Conservation (phyloP, 257 asterid genomes). For the Linderniella brevidens region DNA sequence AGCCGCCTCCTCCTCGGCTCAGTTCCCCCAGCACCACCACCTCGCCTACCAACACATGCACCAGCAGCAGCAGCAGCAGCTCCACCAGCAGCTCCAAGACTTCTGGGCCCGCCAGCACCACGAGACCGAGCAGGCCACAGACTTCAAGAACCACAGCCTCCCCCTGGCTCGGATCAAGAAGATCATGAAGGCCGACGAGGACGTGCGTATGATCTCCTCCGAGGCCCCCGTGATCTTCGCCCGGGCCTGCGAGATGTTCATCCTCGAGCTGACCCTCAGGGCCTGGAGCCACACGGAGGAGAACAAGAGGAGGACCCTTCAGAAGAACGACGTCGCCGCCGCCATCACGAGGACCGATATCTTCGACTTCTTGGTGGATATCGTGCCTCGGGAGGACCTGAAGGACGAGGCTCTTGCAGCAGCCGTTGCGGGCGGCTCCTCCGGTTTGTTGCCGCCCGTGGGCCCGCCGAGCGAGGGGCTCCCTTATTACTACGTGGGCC, state of each 20-base stretch:
- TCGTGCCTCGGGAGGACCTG: constrained; percentile 89
- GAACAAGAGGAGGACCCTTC: constrained; percentile 92
- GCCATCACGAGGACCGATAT: constrained; percentile 93
- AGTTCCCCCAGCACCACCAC: constrained; percentile 66
- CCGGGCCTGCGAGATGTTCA: constrained; percentile 95
- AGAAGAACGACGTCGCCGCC: constrained; percentile 92
- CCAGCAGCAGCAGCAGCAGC: constrained; percentile 82
- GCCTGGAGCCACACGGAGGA: constrained; percentile 97
- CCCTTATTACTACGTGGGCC: constrained; percentile 77
- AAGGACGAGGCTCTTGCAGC: constrained; percentile 92
- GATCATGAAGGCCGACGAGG: constrained; percentile 95
- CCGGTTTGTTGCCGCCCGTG: constrained; percentile 32
- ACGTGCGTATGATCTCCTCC: constrained; percentile 90
- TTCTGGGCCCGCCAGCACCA: constrained; percentile 75
- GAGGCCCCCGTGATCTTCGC: constrained; percentile 95
- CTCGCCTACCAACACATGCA: constrained; percentile 95
- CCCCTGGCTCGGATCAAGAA: constrained; percentile 92
- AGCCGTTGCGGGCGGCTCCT: no score
- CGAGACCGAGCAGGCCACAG: constrained; percentile 64
- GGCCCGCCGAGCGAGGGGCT: constrained; percentile 72
- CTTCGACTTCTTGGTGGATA: constrained; percentile 89
- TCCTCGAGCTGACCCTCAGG: constrained; percentile 82
- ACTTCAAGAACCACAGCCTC: constrained; percentile 90
- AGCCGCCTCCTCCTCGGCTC: constrained; percentile 19
- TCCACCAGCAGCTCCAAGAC: constrained; percentile 72